Evolutionary conservation across 2,329 filamentous ascomycete species (phyloP).

Genomic region (Didymellaceae sp.): DNA sequence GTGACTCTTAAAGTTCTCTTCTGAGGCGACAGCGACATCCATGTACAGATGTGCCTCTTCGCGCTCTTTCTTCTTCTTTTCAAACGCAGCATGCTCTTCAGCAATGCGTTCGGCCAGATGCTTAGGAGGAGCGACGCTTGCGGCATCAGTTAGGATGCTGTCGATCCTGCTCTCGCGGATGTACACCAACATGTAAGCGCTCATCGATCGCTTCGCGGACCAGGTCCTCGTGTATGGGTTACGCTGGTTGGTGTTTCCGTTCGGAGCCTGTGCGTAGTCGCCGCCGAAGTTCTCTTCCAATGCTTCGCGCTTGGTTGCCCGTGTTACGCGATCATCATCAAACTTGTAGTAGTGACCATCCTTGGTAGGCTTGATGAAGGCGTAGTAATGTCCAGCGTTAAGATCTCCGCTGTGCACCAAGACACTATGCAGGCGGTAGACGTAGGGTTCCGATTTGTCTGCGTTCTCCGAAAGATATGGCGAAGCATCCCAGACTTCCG

Average conservation of each 20-base stretch:
- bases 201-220: constrained; percentile 74
- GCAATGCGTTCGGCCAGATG: constrained; percentile 81
- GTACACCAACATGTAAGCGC: constrained; percentile 99
- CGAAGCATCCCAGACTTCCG: constrained; percentile 80
- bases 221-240: constrained; percentile 70
- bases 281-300: constrained; percentile 97
- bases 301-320: constrained; percentile 87
- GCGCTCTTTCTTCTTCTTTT: constrained; percentile 82
- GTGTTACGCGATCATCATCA: constrained; percentile 96
- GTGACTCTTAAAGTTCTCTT: constrained; percentile 80
- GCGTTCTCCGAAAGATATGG: constrained; percentile 87
- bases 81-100: constrained; percentile 78
- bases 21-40: constrained; percentile 79
- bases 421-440: constrained; percentile 92
- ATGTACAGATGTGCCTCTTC: constrained; percentile 96
- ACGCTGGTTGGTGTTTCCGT: constrained; percentile 61
- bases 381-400: constrained; percentile 98
- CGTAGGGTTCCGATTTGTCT: constrained; percentile 86
- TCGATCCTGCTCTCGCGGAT: constrained; percentile 88
- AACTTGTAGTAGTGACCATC: constrained; percentile 96
- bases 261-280: constrained; percentile 70
- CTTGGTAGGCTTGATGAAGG: constrained; percentile 88
- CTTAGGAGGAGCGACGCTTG: constrained; percentile 77
- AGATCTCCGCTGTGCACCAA: constrained; percentile 95
- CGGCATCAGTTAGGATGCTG: constrained; percentile 77